Conservation (phyloP, 2,329 filamentous ascomycete genomes). For the Achaetomium macrosporum region DNA sequence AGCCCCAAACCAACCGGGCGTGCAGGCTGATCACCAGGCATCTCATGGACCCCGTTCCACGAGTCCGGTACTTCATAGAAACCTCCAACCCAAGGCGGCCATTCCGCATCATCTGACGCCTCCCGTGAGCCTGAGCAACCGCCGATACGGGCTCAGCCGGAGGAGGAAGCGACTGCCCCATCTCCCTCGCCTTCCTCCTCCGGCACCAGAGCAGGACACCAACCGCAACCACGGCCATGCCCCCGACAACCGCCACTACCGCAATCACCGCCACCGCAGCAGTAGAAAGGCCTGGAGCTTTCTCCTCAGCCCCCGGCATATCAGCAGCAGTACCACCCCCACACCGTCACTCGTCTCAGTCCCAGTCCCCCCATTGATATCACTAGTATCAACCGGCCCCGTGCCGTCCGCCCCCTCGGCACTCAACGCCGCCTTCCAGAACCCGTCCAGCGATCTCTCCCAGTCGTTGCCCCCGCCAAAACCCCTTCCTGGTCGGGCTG, state of each 20-base stretch:
- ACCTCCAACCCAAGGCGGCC: too few relatives aligned
- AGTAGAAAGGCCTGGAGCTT: background rate
- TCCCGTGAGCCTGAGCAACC: background rate
- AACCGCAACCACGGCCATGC: background rate
- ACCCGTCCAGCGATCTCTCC: slow-evolving; percentile 5
- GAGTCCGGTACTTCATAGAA: too few relatives aligned
- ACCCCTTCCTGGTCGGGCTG: background rate
- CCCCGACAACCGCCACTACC: background rate
- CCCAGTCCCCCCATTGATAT: too few relatives aligned
- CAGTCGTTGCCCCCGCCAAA: background rate
- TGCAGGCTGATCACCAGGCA: too few relatives aligned
- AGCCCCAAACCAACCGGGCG: too few relatives aligned
- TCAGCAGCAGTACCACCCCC: too few relatives aligned
- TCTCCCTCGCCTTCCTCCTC: background rate
- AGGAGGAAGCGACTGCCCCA: background rate
- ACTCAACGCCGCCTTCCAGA: slow-evolving; percentile 1
- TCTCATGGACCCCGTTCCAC: too few relatives aligned
- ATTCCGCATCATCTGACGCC: too few relatives aligned
- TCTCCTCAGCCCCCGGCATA: background rate
- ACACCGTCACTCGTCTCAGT: background rate
- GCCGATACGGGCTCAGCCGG: too few relatives aligned
- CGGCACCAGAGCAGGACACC: background rate
- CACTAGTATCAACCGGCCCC: background rate
- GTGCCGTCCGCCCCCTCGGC: background rate
- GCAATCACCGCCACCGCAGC: slow-evolving; percentile 2